Evolutionary conservation across 176 grass and related monocot species (phyloP).

Genomic region (Musa itinerans): DNA sequence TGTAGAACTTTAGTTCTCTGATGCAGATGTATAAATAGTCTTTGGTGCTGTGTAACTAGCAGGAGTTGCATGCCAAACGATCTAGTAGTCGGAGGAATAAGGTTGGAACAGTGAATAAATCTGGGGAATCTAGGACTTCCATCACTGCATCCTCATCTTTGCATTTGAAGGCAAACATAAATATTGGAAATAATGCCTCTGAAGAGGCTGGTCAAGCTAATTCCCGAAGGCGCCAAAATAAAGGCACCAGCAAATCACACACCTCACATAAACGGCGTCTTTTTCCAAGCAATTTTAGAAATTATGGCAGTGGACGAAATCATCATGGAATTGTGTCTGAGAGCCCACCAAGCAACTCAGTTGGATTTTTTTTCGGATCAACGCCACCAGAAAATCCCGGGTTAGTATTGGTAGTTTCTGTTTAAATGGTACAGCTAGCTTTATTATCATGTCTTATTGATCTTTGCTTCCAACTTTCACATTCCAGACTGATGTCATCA

Average conservation of each 20-base stretch:
- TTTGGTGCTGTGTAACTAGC: constrained; percentile 4
- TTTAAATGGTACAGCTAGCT: not conserved
- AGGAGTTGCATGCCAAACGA: constrained; percentile 50
- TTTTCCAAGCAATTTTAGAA: constrained; percentile 72
- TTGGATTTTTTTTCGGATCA: constrained; percentile 95
- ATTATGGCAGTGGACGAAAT: constrained; percentile 29
- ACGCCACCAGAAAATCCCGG: constrained; percentile 79
- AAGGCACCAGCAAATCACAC: constrained; percentile 57
- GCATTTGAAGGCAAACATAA: constrained; percentile 42
- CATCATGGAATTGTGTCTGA: constrained; percentile 60
- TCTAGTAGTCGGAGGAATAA: constrained; percentile 40
- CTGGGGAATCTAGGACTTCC: constrained; percentile 36
- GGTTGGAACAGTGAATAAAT: constrained; percentile 22
- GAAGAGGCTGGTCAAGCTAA: constrained; percentile 74
- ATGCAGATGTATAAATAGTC: not conserved
- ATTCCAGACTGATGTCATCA: constrained; percentile 41
- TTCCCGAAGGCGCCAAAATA: constrained; percentile 61
- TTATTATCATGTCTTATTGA: constrained; percentile 16
- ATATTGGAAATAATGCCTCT: constrained; percentile 30
- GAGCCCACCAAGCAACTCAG: constrained; percentile 88
- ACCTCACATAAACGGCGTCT: constrained; percentile 61
- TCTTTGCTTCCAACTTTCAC: constrained; percentile 18
- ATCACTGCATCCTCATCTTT: constrained; percentile 11
- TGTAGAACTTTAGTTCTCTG: not conserved
- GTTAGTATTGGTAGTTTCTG: constrained; percentile 24